phyloP scores from a whole-genome alignment of 306 rosid genomes.

The Cicer judaicum region DNA sequence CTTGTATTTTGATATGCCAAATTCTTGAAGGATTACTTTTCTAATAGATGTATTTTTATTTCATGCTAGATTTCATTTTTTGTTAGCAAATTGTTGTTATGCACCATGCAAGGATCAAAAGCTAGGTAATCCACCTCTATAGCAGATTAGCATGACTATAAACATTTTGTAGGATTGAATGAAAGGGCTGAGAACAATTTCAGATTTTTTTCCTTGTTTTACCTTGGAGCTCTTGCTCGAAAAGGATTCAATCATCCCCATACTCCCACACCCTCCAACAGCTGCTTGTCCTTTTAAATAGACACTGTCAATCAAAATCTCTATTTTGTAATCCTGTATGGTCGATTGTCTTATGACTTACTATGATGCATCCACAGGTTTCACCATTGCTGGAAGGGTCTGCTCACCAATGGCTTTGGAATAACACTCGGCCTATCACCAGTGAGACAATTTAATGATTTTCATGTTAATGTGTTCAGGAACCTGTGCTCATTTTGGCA shows the following conservation, averaged over 20 bases:
- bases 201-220: neutral
- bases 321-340: neutral
- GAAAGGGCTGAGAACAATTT: neutral
- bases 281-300: constrained; percentile 27
- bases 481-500: constrained; percentile 17
- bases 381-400: constrained; percentile 81
- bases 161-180: neutral
- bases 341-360: constrained; percentile 29
- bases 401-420: constrained; percentile 86
- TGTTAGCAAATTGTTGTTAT: neutral
- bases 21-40: neutral
- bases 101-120: neutral
- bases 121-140: neutral
- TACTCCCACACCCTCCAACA: constrained; percentile 2
- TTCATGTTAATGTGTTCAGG: constrained; percentile 25
- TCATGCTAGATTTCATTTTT: neutral
- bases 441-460: constrained; percentile 42
- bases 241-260: constrained; percentile 3
- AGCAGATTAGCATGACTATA: neutral
- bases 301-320: neutral
- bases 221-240: neutral
- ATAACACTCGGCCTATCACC: constrained; percentile 70
- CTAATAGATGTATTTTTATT: neutral
- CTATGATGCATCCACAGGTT: constrained; percentile 58
- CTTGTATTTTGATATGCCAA: neutral